phyloP scores from a whole-genome alignment of 768 basidiomycete genomes.

The Xerocomellus amylosporus region DNA sequence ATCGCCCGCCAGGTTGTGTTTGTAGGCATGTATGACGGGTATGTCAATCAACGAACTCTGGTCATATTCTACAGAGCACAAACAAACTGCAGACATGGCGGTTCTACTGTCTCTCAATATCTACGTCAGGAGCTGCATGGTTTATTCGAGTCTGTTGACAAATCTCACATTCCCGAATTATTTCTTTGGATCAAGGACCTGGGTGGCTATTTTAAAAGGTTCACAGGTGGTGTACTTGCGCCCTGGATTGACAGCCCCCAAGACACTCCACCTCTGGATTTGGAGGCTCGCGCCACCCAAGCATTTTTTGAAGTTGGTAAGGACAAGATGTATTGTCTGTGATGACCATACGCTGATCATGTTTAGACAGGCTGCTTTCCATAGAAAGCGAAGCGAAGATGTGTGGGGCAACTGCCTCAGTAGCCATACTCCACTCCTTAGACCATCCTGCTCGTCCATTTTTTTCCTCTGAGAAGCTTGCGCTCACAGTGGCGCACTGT shows the following conservation, averaged over 20 bases:
- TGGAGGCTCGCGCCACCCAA: conserved; percentile 83
- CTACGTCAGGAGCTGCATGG: conserved; percentile 83
- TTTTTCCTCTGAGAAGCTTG: conserved; percentile 71
- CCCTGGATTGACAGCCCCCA: conserved; percentile 53
- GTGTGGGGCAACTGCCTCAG: conserved; percentile 89
- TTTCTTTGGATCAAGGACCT: conserved; percentile 73
- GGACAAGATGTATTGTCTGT: conserved; percentile 1
- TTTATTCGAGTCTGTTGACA: conserved; percentile 75
- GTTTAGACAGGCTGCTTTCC: conserved; percentile 68
- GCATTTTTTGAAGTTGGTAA: conserved; percentile 79
- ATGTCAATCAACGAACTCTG: conserved; percentile 14
- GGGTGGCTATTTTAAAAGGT: conserved; percentile 91
- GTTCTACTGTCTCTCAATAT: conserved; percentile 84
- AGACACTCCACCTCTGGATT: conserved; percentile 47
- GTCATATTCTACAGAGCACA: background rate
- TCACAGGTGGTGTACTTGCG: conserved; percentile 71
- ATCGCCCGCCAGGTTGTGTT: conserved; percentile 77
- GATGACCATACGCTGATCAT: conserved; percentile 4
- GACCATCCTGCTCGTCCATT: conserved; percentile 80
- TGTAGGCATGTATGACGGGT: conserved; percentile 93
- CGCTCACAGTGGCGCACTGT: conserved; percentile 88
- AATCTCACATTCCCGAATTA: conserved; percentile 68
- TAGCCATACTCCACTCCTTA: conserved; percentile 87
- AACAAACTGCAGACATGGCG: conserved; percentile 72
- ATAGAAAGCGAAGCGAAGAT: conserved; percentile 64